Conservation (phyloP, 805 yeast species). For the Zygosaccharomyces rouxii region DNA sequence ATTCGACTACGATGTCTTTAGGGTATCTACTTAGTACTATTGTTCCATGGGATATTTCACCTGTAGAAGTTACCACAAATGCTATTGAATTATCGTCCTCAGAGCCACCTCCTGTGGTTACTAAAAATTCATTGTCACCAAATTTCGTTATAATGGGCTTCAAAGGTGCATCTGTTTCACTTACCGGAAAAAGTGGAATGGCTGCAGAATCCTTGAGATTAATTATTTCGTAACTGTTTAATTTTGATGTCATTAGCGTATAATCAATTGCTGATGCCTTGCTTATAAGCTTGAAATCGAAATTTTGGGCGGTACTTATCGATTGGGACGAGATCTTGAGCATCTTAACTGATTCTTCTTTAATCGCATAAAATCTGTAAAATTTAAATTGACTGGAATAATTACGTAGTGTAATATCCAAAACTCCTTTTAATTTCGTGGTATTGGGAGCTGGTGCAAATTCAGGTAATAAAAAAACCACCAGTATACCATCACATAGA, state of each 20-base stretch:
- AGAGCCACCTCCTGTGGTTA: constrained; percentile 30
- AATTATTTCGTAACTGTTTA: constrained; percentile 26
- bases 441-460: constrained; percentile 34
- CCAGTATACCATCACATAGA: constrained; percentile 17
- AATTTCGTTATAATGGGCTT: constrained; percentile 25
- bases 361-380: constrained; percentile 18
- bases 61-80: constrained; percentile 28
- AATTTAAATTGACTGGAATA: constrained; percentile 16
- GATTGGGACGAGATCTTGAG: constrained; percentile 14
- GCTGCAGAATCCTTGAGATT: constrained; percentile 16
- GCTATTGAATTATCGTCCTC: constrained; percentile 29
- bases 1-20: constrained; percentile 16
- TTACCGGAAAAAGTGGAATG: constrained; percentile 28
- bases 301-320: constrained; percentile 9
- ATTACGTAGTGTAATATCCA: constrained; percentile 19
- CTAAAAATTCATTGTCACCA: constrained; percentile 21
- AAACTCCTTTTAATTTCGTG: constrained; percentile 14
- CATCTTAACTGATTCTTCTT: constrained; percentile 13
- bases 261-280: constrained; percentile 17
- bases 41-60: constrained; percentile 33
- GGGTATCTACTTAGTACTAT: constrained; percentile 30
- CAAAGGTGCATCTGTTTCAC: constrained; percentile 23
- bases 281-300: constrained; percentile 14
- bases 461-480: constrained; percentile 32
- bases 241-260: constrained; percentile 22